phyloP scores from a whole-genome alignment of 164 flowering plant genomes.

The Tinospora cordifolia region DNA sequence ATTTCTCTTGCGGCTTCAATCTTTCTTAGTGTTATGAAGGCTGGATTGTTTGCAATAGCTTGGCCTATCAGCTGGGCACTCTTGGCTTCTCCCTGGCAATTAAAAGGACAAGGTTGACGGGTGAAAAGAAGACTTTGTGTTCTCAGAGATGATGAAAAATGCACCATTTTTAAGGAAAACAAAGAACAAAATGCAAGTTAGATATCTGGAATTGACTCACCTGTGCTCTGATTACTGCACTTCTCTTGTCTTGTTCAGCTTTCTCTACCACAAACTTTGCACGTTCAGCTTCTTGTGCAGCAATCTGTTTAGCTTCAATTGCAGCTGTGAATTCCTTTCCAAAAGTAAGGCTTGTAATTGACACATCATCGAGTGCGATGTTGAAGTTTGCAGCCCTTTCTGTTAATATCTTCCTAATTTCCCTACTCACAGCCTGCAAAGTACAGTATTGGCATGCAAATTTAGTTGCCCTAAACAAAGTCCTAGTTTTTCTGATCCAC shows the following conservation, averaged over 20 bases:
- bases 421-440: slow-evolving; percentile 46
- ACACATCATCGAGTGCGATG: slow-evolving; percentile 62
- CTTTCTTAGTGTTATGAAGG: slow-evolving; percentile 43
- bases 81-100: slow-evolving; percentile 46
- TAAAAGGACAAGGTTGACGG: background rate
- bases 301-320: slow-evolving; percentile 56
- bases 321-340: slow-evolving; percentile 57
- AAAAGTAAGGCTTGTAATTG: slow-evolving; percentile 46
- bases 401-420: slow-evolving; percentile 44
- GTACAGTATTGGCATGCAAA: background rate
- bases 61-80: slow-evolving; percentile 50
- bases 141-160: background rate
- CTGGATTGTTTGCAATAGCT: slow-evolving; percentile 48
- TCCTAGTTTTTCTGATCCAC: background rate
- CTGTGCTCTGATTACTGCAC: slow-evolving; percentile 60
- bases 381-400: slow-evolving; percentile 47
- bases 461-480: background rate
- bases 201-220: slow-evolving; percentile 18
- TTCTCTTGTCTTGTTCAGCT: slow-evolving; percentile 60
- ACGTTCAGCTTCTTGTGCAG: slow-evolving; percentile 57
- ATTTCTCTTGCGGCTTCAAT: slow-evolving; percentile 52
- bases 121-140: background rate
- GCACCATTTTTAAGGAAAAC: background rate
- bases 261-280: slow-evolving; percentile 60
- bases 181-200: background rate